A percentile compares a stretch with the other conserved stretches of the same genome.
Conservation (phyloP, 2,329 filamentous ascomycete genomes). For the Penicillium sp. region DNA sequence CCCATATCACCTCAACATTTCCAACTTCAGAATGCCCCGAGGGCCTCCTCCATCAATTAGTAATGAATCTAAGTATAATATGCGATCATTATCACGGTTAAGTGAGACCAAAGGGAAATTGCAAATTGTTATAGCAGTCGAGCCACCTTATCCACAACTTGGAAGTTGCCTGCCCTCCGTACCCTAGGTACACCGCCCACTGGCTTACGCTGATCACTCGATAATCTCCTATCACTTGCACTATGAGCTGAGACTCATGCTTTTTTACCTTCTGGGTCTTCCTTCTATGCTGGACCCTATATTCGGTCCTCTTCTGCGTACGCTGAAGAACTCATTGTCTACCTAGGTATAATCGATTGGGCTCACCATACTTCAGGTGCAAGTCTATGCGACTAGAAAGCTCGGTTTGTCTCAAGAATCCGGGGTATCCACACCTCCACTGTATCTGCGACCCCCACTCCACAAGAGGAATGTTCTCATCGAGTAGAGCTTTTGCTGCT, state of each 20-base stretch:
- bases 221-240: not conserved
- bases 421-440: not conserved
- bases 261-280: not conserved
- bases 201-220: not conserved
- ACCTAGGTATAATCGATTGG: not conserved
- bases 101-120: not conserved
- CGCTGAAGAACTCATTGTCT: not conserved
- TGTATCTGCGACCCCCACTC: too few relatives aligned
- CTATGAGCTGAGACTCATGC: not conserved
- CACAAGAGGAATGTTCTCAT: conserved; percentile 1
- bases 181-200: not conserved
- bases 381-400: not conserved
- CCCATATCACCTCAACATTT: not conserved
- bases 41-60: not conserved
- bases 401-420: not conserved
- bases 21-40: not conserved
- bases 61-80: not conserved
- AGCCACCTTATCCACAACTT: not conserved
- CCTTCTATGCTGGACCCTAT: not conserved
- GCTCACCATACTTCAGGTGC: not conserved
- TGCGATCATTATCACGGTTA: not conserved
- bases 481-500: conserved; percentile 5
- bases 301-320: not conserved
- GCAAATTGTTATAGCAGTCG: not conserved
- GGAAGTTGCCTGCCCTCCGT: too few relatives aligned